Percentiles rank a stretch among this genome's conserved stretches.
Conservation (phyloP, 257 asterid genomes). For the Ilex aquifolium region DNA sequence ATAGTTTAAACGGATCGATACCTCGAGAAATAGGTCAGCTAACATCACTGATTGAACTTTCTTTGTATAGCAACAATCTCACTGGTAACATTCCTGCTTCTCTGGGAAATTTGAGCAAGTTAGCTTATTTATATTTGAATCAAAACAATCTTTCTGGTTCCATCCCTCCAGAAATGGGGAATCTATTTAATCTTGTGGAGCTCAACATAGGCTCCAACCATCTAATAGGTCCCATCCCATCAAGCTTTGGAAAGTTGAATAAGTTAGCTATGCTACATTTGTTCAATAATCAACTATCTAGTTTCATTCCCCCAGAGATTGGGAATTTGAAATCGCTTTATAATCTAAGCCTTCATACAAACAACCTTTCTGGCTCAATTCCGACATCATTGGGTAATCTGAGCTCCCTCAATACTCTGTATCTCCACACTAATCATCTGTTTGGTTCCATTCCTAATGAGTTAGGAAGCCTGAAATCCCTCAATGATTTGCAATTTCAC, state of each 20-base stretch:
- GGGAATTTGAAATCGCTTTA: not conserved
- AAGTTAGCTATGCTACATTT: not conserved
- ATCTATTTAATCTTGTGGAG: not conserved
- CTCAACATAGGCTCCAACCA: not conserved
- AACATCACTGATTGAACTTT: too few relatives aligned
- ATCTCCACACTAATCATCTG: slow-evolving; percentile 2
- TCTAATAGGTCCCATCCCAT: slow-evolving; percentile 12
- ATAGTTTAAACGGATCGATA: too few relatives aligned
- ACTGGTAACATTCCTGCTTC: too few relatives aligned
- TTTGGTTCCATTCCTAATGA: slow-evolving; percentile 17
- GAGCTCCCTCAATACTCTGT: not conserved
- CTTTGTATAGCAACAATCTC: too few relatives aligned
- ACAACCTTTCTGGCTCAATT: slow-evolving; percentile 11
- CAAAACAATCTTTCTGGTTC: slow-evolving; percentile 1
- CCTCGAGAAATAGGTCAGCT: too few relatives aligned
- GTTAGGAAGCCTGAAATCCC: slow-evolving; percentile 12
- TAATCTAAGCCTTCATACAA: not conserved
- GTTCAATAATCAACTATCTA: not conserved
- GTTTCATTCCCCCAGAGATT: slow-evolving; percentile 14
- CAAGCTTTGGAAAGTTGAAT: not conserved
- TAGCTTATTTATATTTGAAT: too few relatives aligned
- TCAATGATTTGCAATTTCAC: not conserved
- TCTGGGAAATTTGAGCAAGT: too few relatives aligned
- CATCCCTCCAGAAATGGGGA: slow-evolving; percentile 20
- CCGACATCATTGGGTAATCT: slow-evolving; percentile 10